Conservation (phyloP, 2,329 filamentous ascomycete species). For the Aureobasidium sp. region DNA sequence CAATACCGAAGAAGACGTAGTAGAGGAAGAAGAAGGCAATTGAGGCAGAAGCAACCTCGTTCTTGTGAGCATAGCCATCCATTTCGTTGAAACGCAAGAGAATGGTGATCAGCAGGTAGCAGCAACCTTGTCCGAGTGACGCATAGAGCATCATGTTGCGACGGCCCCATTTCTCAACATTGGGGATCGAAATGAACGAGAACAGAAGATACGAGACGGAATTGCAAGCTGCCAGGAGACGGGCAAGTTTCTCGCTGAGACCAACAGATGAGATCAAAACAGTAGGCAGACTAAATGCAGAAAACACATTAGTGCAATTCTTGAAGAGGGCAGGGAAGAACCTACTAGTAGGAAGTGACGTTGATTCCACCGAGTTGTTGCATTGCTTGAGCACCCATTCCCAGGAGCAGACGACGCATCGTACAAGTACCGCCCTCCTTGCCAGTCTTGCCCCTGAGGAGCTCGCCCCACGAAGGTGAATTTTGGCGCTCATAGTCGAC, state of each 20-base stretch:
- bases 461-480: slow-evolving; percentile 41
- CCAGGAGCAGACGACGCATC: slow-evolving; percentile 43
- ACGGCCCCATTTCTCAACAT: slow-evolving; percentile 45
- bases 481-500: slow-evolving; percentile 43
- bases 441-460: slow-evolving; percentile 39
- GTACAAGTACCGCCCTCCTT: slow-evolving; percentile 39
- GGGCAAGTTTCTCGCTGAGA: slow-evolving; percentile 41
- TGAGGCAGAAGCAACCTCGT: slow-evolving; percentile 30
- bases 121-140: slow-evolving; percentile 44
- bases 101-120: slow-evolving; percentile 44
- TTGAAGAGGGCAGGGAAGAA: background rate
- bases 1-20: slow-evolving; percentile 47
- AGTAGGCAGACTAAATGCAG: slow-evolving; percentile 37
- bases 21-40: slow-evolving; percentile 47
- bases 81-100: slow-evolving; percentile 36
- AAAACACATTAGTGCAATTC: background rate
- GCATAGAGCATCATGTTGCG: slow-evolving; percentile 53
- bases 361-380: slow-evolving; percentile 32
- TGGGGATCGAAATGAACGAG: slow-evolving; percentile 37
- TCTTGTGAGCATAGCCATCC: slow-evolving; percentile 19
- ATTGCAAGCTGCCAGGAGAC: slow-evolving; percentile 50
- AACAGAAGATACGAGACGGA: slow-evolving; percentile 42
- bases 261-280: slow-evolving; percentile 52
- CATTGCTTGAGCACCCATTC: slow-evolving; percentile 45
- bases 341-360: slow-evolving; percentile 36